Base-by-base conservation (phyloP, 441 rosid species). In the Macaranga tanarius region DNA sequence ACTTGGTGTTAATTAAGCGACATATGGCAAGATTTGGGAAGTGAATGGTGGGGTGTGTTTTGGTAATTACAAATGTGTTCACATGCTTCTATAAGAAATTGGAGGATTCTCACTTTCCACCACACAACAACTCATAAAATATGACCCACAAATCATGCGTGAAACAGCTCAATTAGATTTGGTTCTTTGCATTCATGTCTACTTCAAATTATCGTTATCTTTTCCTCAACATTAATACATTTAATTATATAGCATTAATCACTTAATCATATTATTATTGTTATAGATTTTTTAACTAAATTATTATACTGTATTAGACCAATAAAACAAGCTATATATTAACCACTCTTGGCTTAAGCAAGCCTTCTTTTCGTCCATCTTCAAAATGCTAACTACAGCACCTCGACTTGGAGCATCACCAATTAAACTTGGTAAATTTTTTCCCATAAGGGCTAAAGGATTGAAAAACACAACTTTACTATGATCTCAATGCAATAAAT, bases 101-200 rank as follows among this genome's bases (percentile, higher is more conserved):
- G 81, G 79, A 81, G 78, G 87, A 79, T 85, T 86, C 86, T 79
- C 80, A 71, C 86, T 83, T 84, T 85, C 86, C 89, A 88, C 88
- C 87, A 65, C 87, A 83, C 68, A 86, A 79, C 86, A 85, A 74
- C 87, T 80, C 82, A 81, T 72, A 75, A 73, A 76, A 79, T 80
- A 77, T 80, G 90, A 76, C 88, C 89, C 92, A 87, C 89, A 83
- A 77, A 87, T 86, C 89, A 84, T 83, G 88, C 83, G 80, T 82
- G 73, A 60, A 87, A 87, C 91, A 89, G 90, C 89, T 86, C 83
- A 74, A 84, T 79, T 79, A 70, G 83, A 83, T 83, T 84, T 85
- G 79, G 76, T 77, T 77, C 85, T 73, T 62, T 63, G 15, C 26
- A 25, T 62, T 31, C 2, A 72, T 54, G 69, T 78, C 74, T 64